phyloP scores from a whole-genome alignment of 2,329 filamentous ascomycete species.

The Stemphylium beticola region DNA sequence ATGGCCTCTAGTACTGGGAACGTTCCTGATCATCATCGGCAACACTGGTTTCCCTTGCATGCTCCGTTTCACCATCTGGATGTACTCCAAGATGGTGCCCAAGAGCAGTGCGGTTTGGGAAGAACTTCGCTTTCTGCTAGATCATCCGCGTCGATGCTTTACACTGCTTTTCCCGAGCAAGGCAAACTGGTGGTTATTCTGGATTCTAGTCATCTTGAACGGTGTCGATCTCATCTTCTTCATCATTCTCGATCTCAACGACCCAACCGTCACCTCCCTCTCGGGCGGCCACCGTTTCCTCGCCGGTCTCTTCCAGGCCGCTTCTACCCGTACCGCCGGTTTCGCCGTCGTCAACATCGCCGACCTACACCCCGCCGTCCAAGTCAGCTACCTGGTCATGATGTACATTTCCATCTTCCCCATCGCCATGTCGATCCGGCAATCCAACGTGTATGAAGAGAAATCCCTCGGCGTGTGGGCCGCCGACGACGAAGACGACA shows the following conservation, averaged over 20 bases:
- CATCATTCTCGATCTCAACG: conserved; percentile 85
- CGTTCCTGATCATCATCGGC: conserved; percentile 89
- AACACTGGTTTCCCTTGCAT: conserved; percentile 96
- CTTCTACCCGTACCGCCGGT: conserved; percentile 87
- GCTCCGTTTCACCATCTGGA: conserved; percentile 92
- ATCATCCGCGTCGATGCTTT: conserved; percentile 95
- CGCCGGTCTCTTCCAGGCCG: conserved; percentile 88
- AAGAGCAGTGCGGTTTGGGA: conserved; percentile 78
- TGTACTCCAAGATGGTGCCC: conserved; percentile 70
- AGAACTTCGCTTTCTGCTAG: conserved; percentile 86
- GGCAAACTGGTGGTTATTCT: conserved; percentile 96
- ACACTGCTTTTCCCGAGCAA: conserved; percentile 89
- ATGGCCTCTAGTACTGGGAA: conserved; percentile 76
- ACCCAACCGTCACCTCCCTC: conserved; percentile 69
- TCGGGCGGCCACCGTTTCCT: conserved; percentile 78
- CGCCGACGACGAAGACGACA: conserved; percentile 57
- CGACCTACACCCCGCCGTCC: conserved; percentile 83
- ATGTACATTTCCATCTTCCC: conserved; percentile 99
- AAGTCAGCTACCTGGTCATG: conserved; percentile 96
- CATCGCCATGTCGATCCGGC: conserved; percentile 91
- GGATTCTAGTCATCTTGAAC: conserved; percentile 82
- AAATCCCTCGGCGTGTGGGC: conserved; percentile 78
- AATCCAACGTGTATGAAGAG: conserved; percentile 97
- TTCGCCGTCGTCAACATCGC: conserved; percentile 82
- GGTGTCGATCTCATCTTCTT: conserved; percentile 87